These are phyloP conservation scores for Baudoinia panamericana DNA, from an alignment of 495 filamentous ascomycete genomes.

Conservation along the genomic window DNA sequence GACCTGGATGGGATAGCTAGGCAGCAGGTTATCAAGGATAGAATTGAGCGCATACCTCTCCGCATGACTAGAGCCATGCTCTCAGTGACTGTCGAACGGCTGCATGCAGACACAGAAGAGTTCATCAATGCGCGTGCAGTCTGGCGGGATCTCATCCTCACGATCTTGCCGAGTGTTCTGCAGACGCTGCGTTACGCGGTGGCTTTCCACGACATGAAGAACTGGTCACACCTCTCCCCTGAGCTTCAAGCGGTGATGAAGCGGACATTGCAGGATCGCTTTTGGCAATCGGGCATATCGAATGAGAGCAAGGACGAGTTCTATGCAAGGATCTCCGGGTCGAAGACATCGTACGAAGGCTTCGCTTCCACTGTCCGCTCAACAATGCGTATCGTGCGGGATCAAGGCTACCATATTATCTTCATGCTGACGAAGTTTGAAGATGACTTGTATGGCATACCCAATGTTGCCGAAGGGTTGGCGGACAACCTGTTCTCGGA, in stretches of 20 bases:
- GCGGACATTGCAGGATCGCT: conserved; percentile 82
- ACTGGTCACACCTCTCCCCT: conserved; percentile 65
- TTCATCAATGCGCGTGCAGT: conserved; percentile 59
- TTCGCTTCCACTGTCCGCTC: conserved; percentile 87
- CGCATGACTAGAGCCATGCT: conserved; percentile 81
- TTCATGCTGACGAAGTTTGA: conserved; percentile 84
- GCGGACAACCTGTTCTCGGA: conserved; percentile 75
- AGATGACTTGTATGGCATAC: conserved; percentile 75
- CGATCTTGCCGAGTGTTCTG: conserved; percentile 74
- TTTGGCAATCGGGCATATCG: conserved; percentile 98
- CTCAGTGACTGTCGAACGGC: conserved; percentile 75
- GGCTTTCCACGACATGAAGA: conserved; percentile 78
- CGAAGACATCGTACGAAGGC: conserved; percentile 79
- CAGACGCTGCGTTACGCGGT: conserved; percentile 81
- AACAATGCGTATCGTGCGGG: conserved; percentile 73
- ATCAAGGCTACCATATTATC: conserved; percentile 84
- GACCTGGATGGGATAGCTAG: conserved; percentile 67
- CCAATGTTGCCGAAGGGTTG: conserved; percentile 70
- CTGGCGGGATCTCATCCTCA: conserved; percentile 71
- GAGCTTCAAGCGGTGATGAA: conserved; percentile 68
- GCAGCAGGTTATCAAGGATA: conserved; percentile 60
- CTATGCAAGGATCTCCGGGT: conserved; percentile 77
- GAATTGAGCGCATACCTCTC: conserved; percentile 56
- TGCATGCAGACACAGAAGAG: conserved; percentile 52
- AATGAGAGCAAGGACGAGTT: conserved; percentile 91